Conservation (phyloP, 805 yeast species). For the Kockiozyma suomiensis region DNA sequence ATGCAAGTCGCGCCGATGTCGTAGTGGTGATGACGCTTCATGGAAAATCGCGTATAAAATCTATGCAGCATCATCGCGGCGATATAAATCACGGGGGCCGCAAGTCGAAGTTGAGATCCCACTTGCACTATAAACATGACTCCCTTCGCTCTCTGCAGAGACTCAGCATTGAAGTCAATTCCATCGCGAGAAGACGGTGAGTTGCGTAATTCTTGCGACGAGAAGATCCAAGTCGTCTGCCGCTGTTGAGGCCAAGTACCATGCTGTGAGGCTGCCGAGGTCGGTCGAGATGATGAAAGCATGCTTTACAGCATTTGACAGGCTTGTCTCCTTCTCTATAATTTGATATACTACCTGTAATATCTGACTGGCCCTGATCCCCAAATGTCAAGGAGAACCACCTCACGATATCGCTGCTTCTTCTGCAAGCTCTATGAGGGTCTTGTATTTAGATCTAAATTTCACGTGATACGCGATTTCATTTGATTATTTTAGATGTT, state of each 20-base stretch:
- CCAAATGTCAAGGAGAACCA: no score
- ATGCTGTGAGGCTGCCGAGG: not conserved
- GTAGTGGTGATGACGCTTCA: slow-evolving; percentile 50
- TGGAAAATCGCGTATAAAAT: slow-evolving; percentile 53
- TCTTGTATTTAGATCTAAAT: no score
- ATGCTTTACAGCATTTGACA: not conserved
- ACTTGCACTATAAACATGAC: slow-evolving; percentile 51
- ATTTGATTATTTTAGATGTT: no score
- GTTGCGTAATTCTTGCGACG: slow-evolving; percentile 20
- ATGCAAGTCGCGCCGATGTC: slow-evolving; percentile 56
- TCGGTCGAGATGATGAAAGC: not conserved
- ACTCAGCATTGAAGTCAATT: slow-evolving; percentile 47
- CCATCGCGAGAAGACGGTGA: slow-evolving; percentile 47
- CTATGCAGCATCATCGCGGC: slow-evolving; percentile 55
- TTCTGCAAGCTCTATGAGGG: no score
- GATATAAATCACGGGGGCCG: slow-evolving; percentile 52
- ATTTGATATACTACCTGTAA: no score
- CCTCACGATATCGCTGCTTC: no score
- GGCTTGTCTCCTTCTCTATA: not conserved
- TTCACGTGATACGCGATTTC: no score
- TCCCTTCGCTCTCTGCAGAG: slow-evolving; percentile 52
- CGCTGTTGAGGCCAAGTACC: not conserved
- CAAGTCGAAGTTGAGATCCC: slow-evolving; percentile 50
- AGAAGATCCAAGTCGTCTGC: slow-evolving; percentile 32
- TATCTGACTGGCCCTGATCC: no score